phyloP scores from a whole-genome alignment of 805 yeast genomes.

The Jamesozyma jinghongensis region DNA sequence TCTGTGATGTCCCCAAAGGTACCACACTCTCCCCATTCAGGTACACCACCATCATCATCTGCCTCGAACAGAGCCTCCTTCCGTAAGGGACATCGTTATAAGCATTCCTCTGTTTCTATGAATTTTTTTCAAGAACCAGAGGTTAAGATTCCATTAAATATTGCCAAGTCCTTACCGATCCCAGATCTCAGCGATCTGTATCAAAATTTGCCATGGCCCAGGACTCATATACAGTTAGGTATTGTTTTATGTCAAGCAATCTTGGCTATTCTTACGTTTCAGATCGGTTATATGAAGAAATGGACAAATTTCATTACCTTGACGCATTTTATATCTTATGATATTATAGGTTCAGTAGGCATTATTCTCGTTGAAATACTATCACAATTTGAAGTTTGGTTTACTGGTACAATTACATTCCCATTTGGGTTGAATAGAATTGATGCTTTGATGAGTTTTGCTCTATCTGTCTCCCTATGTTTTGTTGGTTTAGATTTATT shows the following conservation, averaged over 20 bases:
- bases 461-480: conserved; percentile 69
- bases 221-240: conserved; percentile 42
- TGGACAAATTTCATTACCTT: conserved; percentile 61
- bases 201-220: conserved; percentile 49
- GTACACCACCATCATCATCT: conserved; percentile 14
- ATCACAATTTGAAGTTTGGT: conserved; percentile 93
- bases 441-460: conserved; percentile 83
- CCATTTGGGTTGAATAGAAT: conserved; percentile 93
- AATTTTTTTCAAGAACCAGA: conserved; percentile 92
- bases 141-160: conserved; percentile 59
- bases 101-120: conserved; percentile 94
- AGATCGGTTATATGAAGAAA: conserved; percentile 48
- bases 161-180: conserved; percentile 52
- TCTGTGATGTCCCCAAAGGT: conserved; percentile 8
- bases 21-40: conserved; percentile 5
- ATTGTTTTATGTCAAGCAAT: conserved; percentile 54
- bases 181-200: conserved; percentile 49
- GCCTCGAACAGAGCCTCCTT: conserved; percentile 46
- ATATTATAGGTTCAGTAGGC: conserved; percentile 65
- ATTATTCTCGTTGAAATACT: conserved; percentile 66
- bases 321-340: conserved; percentile 82
- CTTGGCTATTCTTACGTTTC: conserved; percentile 47
- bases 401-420: conserved; percentile 62
- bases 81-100: conserved; percentile 90
- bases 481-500: conserved; percentile 87